phyloP scores from a whole-genome alignment of 352 stramenopile species.

The Globisporangium orthogonon region DNA sequence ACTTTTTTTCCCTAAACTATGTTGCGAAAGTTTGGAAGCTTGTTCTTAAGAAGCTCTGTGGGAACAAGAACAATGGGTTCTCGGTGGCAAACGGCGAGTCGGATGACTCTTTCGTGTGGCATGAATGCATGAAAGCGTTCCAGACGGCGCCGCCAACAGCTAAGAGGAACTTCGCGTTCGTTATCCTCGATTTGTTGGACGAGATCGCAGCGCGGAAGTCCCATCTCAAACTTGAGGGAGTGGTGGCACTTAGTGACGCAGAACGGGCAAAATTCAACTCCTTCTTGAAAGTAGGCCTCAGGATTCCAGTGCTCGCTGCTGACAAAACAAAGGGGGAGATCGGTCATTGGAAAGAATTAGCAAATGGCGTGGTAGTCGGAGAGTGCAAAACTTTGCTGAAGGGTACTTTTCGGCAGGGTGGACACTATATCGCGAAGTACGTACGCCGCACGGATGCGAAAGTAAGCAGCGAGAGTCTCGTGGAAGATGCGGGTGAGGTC shows the following conservation, averaged over 20 bases:
- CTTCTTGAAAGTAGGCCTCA: slow-evolving; percentile 18
- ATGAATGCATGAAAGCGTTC: slow-evolving; percentile 38
- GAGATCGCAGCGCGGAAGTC: slow-evolving; percentile 31
- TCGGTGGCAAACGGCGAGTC: slow-evolving; percentile 9
- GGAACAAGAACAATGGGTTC: not conserved
- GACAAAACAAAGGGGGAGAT: not conserved
- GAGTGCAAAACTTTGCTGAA: slow-evolving; percentile 13
- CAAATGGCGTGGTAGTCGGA: not conserved
- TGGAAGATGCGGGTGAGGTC: slow-evolving; percentile 28
- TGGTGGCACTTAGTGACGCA: slow-evolving; percentile 4
- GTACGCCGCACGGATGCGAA: slow-evolving; percentile 18
- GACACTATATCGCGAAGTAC: slow-evolving; percentile 45
- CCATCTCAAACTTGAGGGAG: slow-evolving; percentile 19
- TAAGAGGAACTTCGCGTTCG: slow-evolving; percentile 31
- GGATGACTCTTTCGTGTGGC: slow-evolving; percentile 27
- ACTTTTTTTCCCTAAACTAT: slow-evolving; percentile 21
- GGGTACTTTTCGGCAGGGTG: slow-evolving; percentile 22
- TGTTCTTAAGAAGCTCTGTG: not conserved
- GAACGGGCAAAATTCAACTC: slow-evolving; percentile 6
- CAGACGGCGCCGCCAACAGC: slow-evolving; percentile 15
- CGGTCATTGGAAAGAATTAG: not conserved
- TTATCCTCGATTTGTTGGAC: slow-evolving; percentile 46
- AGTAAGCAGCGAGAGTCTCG: not conserved
- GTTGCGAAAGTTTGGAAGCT: not conserved
- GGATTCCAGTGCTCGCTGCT: slow-evolving; percentile 14